Conservation (phyloP, 1,284 basidiomycete species). For the Leucoagaricus sp. region DNA sequence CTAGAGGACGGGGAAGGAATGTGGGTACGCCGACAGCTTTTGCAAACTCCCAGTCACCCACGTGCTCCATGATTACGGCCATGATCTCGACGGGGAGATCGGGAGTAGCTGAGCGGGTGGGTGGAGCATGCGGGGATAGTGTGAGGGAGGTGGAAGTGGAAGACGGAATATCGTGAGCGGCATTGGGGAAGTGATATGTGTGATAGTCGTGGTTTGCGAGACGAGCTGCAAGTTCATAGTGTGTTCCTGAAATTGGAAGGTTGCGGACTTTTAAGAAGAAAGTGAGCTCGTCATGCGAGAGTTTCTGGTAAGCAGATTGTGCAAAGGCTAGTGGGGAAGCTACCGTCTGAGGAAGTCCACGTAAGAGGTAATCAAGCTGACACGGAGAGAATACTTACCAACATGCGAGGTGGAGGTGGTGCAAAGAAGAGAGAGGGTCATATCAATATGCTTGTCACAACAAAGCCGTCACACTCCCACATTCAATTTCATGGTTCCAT, state of each 20-base stretch:
- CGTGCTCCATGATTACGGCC: constrained; percentile 71
- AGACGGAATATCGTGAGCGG: constrained; percentile 24
- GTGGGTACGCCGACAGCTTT: constrained; percentile 75
- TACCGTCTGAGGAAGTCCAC: not conserved
- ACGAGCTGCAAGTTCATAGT: constrained; percentile 62
- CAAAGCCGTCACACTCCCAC: not conserved
- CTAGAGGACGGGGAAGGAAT: constrained; percentile 59
- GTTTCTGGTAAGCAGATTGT: constrained; percentile 65
- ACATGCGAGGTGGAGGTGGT: constrained; percentile 20
- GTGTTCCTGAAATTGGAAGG: constrained; percentile 60
- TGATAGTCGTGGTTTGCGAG: constrained; percentile 73
- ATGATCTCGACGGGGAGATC: constrained; percentile 76
- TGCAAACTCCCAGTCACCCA: constrained; percentile 81
- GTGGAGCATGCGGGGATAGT: constrained; percentile 21
- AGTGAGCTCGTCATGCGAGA: constrained; percentile 65
- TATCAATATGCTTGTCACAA: not conserved
- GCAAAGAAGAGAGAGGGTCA: not conserved
- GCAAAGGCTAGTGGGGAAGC: constrained; percentile 45
- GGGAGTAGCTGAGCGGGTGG: constrained; percentile 36
- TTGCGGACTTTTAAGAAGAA: constrained; percentile 73
- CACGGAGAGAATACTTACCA: constrained; percentile 19
- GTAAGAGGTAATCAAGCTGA: constrained; percentile 18
- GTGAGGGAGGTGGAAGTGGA: constrained; percentile 25
- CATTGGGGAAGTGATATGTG: constrained; percentile 60
- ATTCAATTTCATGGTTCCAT: not conserved